A percentile compares a stretch with the other conserved stretches of the same genome.
phyloP scores from a whole-genome alignment of 1,284 basidiomycete genomes.

The Cystodermella granulosa region DNA sequence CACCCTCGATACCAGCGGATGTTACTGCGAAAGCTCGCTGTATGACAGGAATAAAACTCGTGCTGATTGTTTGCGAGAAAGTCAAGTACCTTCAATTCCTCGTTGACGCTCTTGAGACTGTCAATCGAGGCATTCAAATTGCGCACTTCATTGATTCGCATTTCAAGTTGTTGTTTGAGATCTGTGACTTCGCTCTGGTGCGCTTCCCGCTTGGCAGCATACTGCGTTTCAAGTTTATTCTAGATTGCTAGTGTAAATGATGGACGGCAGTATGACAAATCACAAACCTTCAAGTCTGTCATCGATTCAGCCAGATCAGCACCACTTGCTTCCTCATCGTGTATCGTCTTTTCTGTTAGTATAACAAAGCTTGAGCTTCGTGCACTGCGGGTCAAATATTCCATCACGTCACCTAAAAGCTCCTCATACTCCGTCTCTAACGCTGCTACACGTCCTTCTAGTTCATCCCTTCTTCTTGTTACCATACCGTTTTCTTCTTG shows the following conservation, averaged over 20 bases:
- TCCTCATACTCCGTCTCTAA: slow-evolving; percentile 96
- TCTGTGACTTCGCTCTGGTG: slow-evolving; percentile 83
- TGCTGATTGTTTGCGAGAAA: slow-evolving; percentile 1
- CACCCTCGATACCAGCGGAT: slow-evolving; percentile 92
- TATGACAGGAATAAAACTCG: slow-evolving; percentile 9
- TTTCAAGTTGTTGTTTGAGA: slow-evolving; percentile 87
- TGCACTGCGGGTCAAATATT: slow-evolving; percentile 6
- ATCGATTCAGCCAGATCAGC: slow-evolving; percentile 78
- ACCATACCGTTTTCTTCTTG: slow-evolving; percentile 92
- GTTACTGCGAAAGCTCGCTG: slow-evolving; percentile 95
- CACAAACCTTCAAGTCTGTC: slow-evolving; percentile 80
- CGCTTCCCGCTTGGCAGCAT: slow-evolving; percentile 86
- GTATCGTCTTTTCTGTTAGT: slow-evolving; percentile 72
- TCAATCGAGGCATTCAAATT: slow-evolving; percentile 84
- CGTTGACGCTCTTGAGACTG: slow-evolving; percentile 91
- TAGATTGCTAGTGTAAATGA: slow-evolving; percentile 32
- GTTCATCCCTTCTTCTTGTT: slow-evolving; percentile 76
- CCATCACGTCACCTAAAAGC: slow-evolving; percentile 63
- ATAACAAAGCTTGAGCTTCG: slow-evolving; percentile 10
- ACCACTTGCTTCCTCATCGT: slow-evolving; percentile 76
- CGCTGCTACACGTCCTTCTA: slow-evolving; percentile 76
- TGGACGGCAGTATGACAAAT: slow-evolving; percentile 10
- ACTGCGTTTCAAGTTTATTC: slow-evolving; percentile 92
- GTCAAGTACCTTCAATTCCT: slow-evolving; percentile 83
- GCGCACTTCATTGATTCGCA: slow-evolving; percentile 81